These are phyloP conservation scores for Primulina eburnea DNA, from an alignment of 257 asterid species.

Conservation along the genomic window DNA sequence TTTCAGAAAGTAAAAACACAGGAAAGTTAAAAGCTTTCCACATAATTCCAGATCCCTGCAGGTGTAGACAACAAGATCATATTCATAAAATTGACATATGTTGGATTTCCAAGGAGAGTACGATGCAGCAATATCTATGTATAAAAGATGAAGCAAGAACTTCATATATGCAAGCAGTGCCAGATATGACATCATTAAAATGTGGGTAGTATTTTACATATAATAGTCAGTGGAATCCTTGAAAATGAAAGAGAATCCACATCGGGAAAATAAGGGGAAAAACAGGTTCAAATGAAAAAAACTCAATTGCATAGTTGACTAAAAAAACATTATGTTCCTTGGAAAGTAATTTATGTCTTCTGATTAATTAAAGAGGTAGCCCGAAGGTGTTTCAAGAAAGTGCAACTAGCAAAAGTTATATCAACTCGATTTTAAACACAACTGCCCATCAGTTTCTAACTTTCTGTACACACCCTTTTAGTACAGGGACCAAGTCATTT, in stretches of 20 bases:
- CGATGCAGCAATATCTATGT: conserved; percentile 14
- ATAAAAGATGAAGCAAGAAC: neutral
- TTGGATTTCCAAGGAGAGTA: conserved; percentile 14
- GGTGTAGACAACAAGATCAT: conserved; percentile 23
- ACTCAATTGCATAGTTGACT: neutral
- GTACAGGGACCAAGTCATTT: neutral
- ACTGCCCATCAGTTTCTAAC: neutral
- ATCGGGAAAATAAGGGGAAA: too few species aligned
- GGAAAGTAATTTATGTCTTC: conserved; percentile 6
- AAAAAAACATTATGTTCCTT: neutral
- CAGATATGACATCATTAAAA: neutral
- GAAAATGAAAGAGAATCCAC: neutral
- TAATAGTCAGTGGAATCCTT: neutral
- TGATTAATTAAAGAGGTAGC: conserved; percentile 12
- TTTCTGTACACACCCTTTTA: neutral
- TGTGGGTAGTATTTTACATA: neutral
- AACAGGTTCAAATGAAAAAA: neutral
- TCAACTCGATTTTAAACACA: neutral
- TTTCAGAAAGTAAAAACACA: conserved; percentile 74
- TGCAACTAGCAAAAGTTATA: neutral
- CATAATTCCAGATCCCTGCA: conserved; percentile 98
- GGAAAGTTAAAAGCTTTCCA: conserved; percentile 94
- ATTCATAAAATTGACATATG: conserved; percentile 15
- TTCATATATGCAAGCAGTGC: neutral
- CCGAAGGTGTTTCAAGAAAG: neutral